Evolutionary conservation across 768 basidiomycete species (phyloP).

Genomic region (Crepidotus variabilis): DNA sequence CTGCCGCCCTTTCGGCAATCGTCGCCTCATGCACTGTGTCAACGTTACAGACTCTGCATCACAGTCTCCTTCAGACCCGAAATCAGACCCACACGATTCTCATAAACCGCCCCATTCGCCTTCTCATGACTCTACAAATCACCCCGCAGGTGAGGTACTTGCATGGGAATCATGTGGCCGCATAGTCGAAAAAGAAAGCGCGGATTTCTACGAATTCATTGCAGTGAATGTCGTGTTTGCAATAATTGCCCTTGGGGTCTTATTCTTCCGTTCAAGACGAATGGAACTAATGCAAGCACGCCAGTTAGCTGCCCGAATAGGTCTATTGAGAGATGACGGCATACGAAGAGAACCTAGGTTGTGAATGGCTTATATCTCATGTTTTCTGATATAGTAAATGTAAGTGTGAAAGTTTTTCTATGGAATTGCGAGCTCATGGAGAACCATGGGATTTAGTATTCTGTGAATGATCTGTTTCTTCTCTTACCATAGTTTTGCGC

Average conservation of each 20-base stretch:
- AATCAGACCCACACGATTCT: slow-evolving; percentile 7
- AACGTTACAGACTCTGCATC: slow-evolving; percentile 27
- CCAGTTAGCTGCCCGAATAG: slow-evolving; percentile 84
- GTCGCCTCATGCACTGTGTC: slow-evolving; percentile 82
- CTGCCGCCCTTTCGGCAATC: slow-evolving; percentile 95
- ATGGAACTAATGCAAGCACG: slow-evolving; percentile 73
- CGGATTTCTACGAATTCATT: slow-evolving; percentile 89
- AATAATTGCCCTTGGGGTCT: slow-evolving; percentile 55
- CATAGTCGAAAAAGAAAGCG: slow-evolving; percentile 71
- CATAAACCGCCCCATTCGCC: slow-evolving; percentile 20
- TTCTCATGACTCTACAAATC: slow-evolving; percentile 14
- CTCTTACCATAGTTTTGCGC: too few relatives aligned
- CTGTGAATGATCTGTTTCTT: not conserved
- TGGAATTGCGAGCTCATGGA: not conserved
- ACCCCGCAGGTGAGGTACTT: slow-evolving; percentile 53
- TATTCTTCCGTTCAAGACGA: slow-evolving; percentile 66
- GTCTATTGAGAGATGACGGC: slow-evolving; percentile 49
- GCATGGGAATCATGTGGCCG: slow-evolving; percentile 96
- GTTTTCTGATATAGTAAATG: not conserved
- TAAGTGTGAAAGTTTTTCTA: not conserved
- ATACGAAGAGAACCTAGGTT: not conserved
- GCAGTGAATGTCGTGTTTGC: slow-evolving; percentile 79
- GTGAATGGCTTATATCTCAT: not conserved
- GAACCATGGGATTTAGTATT: not conserved
- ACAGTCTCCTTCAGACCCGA: slow-evolving; percentile 15